Base-by-base conservation (phyloP, 179 eudicot species). In the Silene vulgaris region DNA sequence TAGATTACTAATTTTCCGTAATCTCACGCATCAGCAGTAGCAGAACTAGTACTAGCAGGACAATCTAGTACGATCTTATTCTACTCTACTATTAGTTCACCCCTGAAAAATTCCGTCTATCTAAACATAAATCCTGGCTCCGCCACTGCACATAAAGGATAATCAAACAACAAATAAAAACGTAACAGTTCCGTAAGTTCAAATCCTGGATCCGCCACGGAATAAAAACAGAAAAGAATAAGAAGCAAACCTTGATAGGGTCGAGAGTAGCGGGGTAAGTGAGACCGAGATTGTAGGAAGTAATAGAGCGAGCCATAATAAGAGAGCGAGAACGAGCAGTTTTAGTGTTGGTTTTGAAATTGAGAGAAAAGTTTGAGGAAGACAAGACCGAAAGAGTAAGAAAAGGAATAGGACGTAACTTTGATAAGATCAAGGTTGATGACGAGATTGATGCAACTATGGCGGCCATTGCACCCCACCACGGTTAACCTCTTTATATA, bases 241-340 rank as follows among this genome's bases (percentile, higher is more conserved):
- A 68, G 78, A 72, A n/a, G 40, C 20, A 61, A 74, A 89, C 97
- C 92, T 91, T 88, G 8, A 79, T 84, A 43, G 86, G 81, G 17
- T 87, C 88, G 64, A 84, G 68, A 62, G 74, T 76, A 72, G 83
- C 81, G 73, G 96, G 87, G 2, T 74, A 80, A 79, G 97, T 90
- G 86, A 92, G 93, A 48, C 97, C 93, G 35, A 92, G 89, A 80
- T 85, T 89, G 70, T 86, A 85, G 7, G 79, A 59, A 67, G 82
- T 74, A 62, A 82, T 69, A 62, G 89, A 65, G 79, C 80, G 88
- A 69, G 91, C 92, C 93, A 90, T 88, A 35, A 8, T 1, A 75
- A 48, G 54, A 80, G 4, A 74, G 80, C 61, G 77, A 61, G 21
- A 59, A 59, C 71, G 43, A 63, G 66, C 61, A 71, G 68, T 57